Conservation (phyloP, 805 yeast species). For the Candida railenensis region DNA sequence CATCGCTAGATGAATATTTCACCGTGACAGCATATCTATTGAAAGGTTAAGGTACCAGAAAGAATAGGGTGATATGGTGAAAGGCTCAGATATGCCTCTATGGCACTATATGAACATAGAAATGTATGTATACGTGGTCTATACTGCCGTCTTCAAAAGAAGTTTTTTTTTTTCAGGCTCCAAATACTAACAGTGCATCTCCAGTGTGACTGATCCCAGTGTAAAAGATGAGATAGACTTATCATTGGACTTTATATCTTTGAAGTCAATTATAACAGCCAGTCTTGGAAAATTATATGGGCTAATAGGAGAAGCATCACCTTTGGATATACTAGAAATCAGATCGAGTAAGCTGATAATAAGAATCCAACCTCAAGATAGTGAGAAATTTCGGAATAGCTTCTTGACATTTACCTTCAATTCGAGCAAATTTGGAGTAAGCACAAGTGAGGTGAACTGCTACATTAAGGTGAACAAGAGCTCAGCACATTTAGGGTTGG, state of each 20-base stretch:
- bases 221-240: constrained; percentile 5
- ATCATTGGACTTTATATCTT: constrained; percentile 27
- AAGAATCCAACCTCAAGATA: constrained; percentile 29
- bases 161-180: background rate
- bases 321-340: constrained; percentile 24
- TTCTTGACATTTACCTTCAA: constrained; percentile 30
- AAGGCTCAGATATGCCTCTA: constrained; percentile 8
- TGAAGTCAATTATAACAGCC: constrained; percentile 25
- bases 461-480: constrained; percentile 15
- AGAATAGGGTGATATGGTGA: background rate
- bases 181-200: constrained; percentile 8
- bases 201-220: constrained; percentile 14
- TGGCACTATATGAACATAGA: constrained; percentile 24
- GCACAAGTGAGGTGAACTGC: constrained; percentile 16
- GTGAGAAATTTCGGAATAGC: constrained; percentile 27
- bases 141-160: no score
- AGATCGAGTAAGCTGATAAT: constrained; percentile 18
- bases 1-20: no score
- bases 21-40: no score
- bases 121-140: constrained; percentile 19
- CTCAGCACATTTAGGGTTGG: constrained; percentile 20
- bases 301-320: constrained; percentile 31
- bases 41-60: no score
- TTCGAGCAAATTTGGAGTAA: constrained; percentile 21
- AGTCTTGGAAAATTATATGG: constrained; percentile 31